Percentiles rank a stretch among this genome's conserved stretches.
Conservation (phyloP, 352 stramenopile genomes). For the Pythium graminicola region DNA sequence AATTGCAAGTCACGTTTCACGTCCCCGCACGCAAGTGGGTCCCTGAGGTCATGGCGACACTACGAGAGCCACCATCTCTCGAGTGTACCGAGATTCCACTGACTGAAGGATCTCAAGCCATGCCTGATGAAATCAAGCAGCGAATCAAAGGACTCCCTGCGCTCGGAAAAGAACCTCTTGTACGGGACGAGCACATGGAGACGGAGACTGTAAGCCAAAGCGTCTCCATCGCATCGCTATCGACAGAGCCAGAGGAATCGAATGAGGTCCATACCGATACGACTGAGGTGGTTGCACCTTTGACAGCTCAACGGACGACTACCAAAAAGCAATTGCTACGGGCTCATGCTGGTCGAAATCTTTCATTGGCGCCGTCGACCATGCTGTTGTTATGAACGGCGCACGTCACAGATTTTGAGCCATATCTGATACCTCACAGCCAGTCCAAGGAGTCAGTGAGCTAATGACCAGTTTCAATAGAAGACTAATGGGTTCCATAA, state of each 20-base stretch:
- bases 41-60: constrained; percentile 31
- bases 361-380: constrained; percentile 16
- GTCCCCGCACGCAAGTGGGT: constrained; percentile 58
- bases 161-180: constrained; percentile 44
- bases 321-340: constrained; percentile 33
- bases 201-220: background rate
- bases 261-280: background rate
- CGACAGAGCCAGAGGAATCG: background rate
- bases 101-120: constrained; percentile 44
- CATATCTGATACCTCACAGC: too few species aligned
- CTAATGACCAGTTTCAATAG: too few species aligned
- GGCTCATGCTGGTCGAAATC: constrained; percentile 25
- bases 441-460: too few species aligned
- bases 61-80: constrained; percentile 44
- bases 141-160: constrained; percentile 36
- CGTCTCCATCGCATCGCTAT: too few species aligned
- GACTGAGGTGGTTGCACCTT: background rate
- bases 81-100: constrained; percentile 54
- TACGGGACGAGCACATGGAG: constrained; percentile 31
- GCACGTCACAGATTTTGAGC: constrained; percentile 13
- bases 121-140: constrained; percentile 41
- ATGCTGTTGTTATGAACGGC: constrained; percentile 7
- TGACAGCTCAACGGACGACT: background rate
- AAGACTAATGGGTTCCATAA: too few species aligned
- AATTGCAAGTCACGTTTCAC: constrained; percentile 56